Evolutionary conservation across 2,329 filamentous ascomycete species (phyloP).

Genomic region (Rhinocladiella mackenziei): DNA sequence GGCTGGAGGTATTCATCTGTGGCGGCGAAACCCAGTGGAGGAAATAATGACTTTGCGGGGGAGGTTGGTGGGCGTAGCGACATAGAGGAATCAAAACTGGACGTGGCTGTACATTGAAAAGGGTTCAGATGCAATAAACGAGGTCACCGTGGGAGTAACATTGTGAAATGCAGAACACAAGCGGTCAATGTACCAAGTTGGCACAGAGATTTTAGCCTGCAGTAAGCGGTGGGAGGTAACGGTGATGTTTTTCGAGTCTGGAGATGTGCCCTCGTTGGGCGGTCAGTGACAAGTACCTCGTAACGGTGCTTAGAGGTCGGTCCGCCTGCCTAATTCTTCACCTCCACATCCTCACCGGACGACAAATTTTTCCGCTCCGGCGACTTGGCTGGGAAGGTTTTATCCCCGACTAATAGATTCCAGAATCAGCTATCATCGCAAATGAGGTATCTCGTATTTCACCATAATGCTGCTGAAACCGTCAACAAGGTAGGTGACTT

Average conservation of each 20-base stretch:
- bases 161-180: background rate
- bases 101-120: background rate
- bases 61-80: background rate
- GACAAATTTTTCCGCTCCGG: no score
- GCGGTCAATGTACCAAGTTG: constrained; percentile 7
- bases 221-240: background rate
- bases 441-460: no score
- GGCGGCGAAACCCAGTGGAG: background rate
- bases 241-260: background rate
- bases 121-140: background rate
- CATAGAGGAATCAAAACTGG: background rate
- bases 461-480: background rate
- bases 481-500: background rate
- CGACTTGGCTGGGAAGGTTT: no score
- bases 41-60: constrained; percentile 5
- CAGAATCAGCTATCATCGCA: no score
- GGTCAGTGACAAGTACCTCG: no score
- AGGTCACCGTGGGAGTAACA: constrained; percentile 2
- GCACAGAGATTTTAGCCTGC: constrained; percentile 3
- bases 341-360: no score
- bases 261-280: no score
- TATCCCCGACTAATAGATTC: no score
- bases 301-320: no score
- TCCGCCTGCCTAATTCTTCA: no score
- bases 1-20: no score